phyloP scores from a whole-genome alignment of 2,329 filamentous ascomycete species.

The Verticillium zaregamsianum region DNA sequence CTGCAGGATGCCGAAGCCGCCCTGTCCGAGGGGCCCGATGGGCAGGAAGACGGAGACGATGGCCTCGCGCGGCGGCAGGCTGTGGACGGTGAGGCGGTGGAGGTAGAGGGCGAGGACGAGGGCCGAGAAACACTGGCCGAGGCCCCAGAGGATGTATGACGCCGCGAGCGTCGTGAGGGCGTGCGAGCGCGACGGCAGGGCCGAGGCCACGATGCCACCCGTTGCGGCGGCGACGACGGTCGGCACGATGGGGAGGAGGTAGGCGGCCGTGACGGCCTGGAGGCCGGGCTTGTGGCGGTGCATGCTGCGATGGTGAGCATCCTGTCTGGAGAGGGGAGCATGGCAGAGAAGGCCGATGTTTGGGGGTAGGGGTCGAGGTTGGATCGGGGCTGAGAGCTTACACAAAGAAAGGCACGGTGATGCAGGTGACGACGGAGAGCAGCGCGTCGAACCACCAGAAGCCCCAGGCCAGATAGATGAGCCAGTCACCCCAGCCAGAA shows the following conservation, averaged over 20 bases:
- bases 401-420: constrained; percentile 55
- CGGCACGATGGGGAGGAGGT: constrained; percentile 63
- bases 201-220: constrained; percentile 38
- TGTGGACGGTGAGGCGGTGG: constrained; percentile 62
- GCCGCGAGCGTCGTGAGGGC: constrained; percentile 51
- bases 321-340: background rate
- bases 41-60: constrained; percentile 67
- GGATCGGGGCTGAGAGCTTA: constrained; percentile 18
- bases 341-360: background rate
- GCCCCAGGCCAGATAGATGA: constrained; percentile 50
- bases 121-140: constrained; percentile 54
- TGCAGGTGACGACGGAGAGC: constrained; percentile 47
- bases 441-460: constrained; percentile 55
- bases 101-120: constrained; percentile 65
- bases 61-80: constrained; percentile 61
- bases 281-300: constrained; percentile 41
- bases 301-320: constrained; percentile 18
- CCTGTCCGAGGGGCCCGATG: constrained; percentile 62
- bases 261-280: constrained; percentile 58
- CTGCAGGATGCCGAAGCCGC: constrained; percentile 54
- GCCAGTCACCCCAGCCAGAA: constrained; percentile 57
- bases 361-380: constrained; percentile 1
- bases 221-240: constrained; percentile 62
- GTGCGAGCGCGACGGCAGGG: constrained; percentile 5
- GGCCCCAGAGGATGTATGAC: constrained; percentile 66